Percentiles rank a stretch among this genome's conserved stretches.
Evolutionary conservation across 2,329 filamentous ascomycete species (phyloP).

Genomic region (Neophaeococcomyces aloes): DNA sequence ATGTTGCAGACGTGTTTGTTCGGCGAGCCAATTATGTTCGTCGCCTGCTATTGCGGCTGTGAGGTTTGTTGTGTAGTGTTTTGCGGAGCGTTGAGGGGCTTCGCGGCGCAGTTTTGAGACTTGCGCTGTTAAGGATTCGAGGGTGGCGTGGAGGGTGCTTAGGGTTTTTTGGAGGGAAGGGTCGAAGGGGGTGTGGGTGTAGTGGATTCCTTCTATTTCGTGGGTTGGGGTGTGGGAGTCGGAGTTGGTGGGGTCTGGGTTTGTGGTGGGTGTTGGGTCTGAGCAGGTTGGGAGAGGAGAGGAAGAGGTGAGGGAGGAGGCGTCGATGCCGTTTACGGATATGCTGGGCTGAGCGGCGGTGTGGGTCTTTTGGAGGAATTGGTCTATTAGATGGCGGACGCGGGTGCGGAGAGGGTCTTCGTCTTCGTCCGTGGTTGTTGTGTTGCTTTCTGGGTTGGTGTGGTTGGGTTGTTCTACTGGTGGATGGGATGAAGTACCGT

Average conservation of each 20-base stretch:
- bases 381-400: constrained; percentile 16
- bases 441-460: neutral
- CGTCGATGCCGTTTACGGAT: constrained; percentile 39
- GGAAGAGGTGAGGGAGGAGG: constrained; percentile 10
- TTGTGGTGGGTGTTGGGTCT: too few species aligned
- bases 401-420: constrained; percentile 18
- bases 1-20: constrained; percentile 4
- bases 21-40: constrained; percentile 33
- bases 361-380: constrained; percentile 38
- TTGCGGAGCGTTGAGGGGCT: constrained; percentile 33
- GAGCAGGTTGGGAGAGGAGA: constrained; percentile 1
- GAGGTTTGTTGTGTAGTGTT: constrained; percentile 29
- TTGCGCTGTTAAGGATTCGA: constrained; percentile 38
- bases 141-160: constrained; percentile 36
- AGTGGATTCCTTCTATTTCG: constrained; percentile 34
- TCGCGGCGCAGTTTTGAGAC: constrained; percentile 38
- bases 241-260: too few species aligned
- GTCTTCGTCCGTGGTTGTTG: constrained; percentile 7
- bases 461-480: neutral
- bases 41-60: constrained; percentile 28
- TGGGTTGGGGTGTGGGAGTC: too few species aligned
- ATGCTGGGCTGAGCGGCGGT: constrained; percentile 34
- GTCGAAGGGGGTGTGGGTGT: constrained; percentile 36
- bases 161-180: constrained; percentile 33
- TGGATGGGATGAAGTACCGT: constrained; percentile 27